Evolutionary conservation across 2,329 filamentous ascomycete genomes (phyloP), one percentile per base, ranked within the genome.

Genomic region (Phoma sp.): DNA sequence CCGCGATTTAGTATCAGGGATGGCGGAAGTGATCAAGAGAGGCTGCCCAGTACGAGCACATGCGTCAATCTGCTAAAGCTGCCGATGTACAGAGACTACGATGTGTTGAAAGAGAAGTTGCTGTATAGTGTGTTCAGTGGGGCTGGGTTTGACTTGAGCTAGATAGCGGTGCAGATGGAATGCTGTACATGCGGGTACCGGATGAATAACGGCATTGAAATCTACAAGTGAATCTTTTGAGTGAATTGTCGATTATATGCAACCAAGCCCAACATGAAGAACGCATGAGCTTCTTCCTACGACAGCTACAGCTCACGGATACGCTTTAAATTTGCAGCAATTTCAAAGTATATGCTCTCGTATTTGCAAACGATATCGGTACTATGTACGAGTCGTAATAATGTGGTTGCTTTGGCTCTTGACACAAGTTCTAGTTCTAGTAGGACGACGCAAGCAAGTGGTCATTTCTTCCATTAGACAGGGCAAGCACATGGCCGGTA

Each of bases 1-100:
- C 95, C 95, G 2, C 82, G 83, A 35, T 99, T 99, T 74, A 94
- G 88, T 69, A 98, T 99, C 60, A 81, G 95, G 4, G 95, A 99
- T 75, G 88, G 87, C 0, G 90, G 91, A 4, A 79, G 78, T 24
- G 91, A 96, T 69, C 84, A 94, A 75, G 83, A 85, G 43, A 82
- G 95, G 55, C 78, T 97, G 60, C 95, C 95, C 2, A 98, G 92
- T 71, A 92, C 95, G 17, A 97, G 93, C 72, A 99, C 95, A 0
- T 99, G 95, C 68, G 92, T 98, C 25, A 99, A 99, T 73, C 74
- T 99, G 64, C 78, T 99, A 43, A 99, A 99, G 80, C 77, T 99
- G 63, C 95, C 95, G 6, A 85, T 88, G 62, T 99, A 98, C 75
- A 83, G 76, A 43, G 86, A 81, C 31, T 85, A 87, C 60, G 76